Base-by-base conservation (phyloP, 345 rosid species). In the Salix brachista region DNA sequence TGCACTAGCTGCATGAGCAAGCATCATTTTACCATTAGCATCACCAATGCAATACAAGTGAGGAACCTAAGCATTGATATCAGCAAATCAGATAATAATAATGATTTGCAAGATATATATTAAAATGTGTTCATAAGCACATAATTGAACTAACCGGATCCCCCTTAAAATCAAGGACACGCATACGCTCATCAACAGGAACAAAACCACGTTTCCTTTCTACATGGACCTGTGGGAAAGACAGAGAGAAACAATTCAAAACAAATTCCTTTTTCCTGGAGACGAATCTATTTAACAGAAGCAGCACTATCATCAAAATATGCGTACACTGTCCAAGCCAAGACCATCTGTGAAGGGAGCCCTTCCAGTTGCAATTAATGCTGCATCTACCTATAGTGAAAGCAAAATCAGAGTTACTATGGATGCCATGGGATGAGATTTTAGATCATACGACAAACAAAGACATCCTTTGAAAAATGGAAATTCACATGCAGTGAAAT, bases 1-100 rank as follows among this genome's bases (percentile, higher is more conserved):
- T 67, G 99, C 98, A 83, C 98, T 96, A 56, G 99, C 98, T 56
- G 98, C 94, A 88, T 96, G 99, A 79, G 99, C 99, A 17, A 96
- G 98, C 99, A 96, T 96, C 97, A 96, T 83, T 88, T 94, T 96
- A 78, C 98, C 99, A 70, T 92, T 94, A 42, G 93, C 97, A 88
- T 96, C 98, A 78, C 99, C 97, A 54, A 92, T 95, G 83, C 99
- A 96, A 80, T 87, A 96, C 72, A 96, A 66, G 73, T 96, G 88
- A 37, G 98, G 97, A 78, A 96, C 95, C 99, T 96, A 74, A 62
- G 17, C 79, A 44, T 70, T 37, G 44, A 21, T 12, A 44, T 34
- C 60, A 52, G 41, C 28, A 82, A 74, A 73, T 46, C 56, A 58
- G 76, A 28, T 72, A 68, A 58, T 52, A 83, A 56, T 36, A 64